A percentile compares a stretch with the other conserved stretches of the same genome.
Evolutionary conservation across 768 basidiomycete species (phyloP).

Genomic region (Termitomyces bulborhizus): DNA sequence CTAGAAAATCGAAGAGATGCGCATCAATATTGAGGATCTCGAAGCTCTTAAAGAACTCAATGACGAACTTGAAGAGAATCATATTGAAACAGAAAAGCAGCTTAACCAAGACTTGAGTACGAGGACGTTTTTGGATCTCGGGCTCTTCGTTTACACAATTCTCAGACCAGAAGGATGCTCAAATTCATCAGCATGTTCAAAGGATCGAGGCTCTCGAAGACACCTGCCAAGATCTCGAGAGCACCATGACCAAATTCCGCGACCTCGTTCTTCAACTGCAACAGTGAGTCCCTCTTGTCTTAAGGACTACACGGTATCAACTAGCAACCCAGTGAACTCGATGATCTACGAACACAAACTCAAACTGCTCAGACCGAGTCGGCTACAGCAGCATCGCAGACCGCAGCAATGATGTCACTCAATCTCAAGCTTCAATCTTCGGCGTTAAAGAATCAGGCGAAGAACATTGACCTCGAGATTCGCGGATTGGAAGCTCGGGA

Average conservation of each 20-base stretch:
- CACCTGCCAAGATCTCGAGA: constrained; percentile 76
- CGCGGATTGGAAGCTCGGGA: constrained; percentile 81
- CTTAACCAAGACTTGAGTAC: constrained; percentile 85
- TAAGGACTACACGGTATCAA: neutral
- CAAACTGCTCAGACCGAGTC: constrained; percentile 82
- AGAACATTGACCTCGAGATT: constrained; percentile 85
- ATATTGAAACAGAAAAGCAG: constrained; percentile 87
- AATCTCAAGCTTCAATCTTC: constrained; percentile 93
- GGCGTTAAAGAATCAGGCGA: constrained; percentile 85
- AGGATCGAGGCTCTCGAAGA: constrained; percentile 72
- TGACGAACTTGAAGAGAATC: constrained; percentile 96
- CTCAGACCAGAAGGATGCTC: constrained; percentile 62
- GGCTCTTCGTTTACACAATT: neutral
- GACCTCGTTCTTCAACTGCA: constrained; percentile 86
- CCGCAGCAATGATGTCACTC: constrained; percentile 89
- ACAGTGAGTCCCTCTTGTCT: constrained; percentile 38
- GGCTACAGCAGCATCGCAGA: constrained; percentile 77
- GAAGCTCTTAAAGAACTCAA: constrained; percentile 94
- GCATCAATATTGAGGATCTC: constrained; percentile 91
- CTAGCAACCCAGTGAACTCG: constrained; percentile 64
- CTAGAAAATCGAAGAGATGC: constrained; percentile 97
- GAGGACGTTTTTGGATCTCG: constrained; percentile 13
- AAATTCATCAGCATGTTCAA: constrained; percentile 59
- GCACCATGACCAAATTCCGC: constrained; percentile 86
- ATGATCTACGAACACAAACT: constrained; percentile 75